Evolutionary conservation across 2,329 filamentous ascomycete species (phyloP).

Genomic region (Raffaelea ambrosiae): DNA sequence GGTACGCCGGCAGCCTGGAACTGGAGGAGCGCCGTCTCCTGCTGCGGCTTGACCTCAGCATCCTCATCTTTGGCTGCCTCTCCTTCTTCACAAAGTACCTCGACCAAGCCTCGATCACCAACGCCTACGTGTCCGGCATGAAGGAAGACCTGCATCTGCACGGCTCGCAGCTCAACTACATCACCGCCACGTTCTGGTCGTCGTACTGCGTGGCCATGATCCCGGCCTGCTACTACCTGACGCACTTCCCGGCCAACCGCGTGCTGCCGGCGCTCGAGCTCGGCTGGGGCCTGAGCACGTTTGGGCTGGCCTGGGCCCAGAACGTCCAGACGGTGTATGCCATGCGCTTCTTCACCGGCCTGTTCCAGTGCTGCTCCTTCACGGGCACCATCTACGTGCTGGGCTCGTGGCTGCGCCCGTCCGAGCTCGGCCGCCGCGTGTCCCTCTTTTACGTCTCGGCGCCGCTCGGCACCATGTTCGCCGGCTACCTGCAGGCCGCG

Average conservation of each 20-base stretch:
- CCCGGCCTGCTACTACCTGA: conserved; percentile 22
- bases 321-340: conserved; percentile 39
- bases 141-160: conserved; percentile 43
- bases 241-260: conserved; percentile 36
- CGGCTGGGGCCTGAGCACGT: conserved; percentile 26
- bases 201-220: conserved; percentile 46
- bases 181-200: conserved; percentile 44
- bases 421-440: conserved; percentile 35
- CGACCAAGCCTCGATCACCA: conserved; percentile 28
- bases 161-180: conserved; percentile 45
- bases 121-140: conserved; percentile 32
- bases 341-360: conserved; percentile 36
- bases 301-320: conserved; percentile 20
- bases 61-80: conserved; percentile 5
- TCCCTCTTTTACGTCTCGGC: conserved; percentile 50
- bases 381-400: conserved; percentile 31
- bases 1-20: background rate
- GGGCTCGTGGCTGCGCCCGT: conserved; percentile 32
- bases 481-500: conserved; percentile 36
- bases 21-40: conserved; percentile 2
- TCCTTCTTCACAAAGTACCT: conserved; percentile 27
- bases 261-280: conserved; percentile 32
- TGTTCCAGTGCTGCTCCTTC: conserved; percentile 36
- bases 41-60: conserved; percentile 1
- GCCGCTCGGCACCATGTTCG: conserved; percentile 25